Conservation (phyloP, 768 basidiomycete genomes). For the Termitomyces sp. region DNA sequence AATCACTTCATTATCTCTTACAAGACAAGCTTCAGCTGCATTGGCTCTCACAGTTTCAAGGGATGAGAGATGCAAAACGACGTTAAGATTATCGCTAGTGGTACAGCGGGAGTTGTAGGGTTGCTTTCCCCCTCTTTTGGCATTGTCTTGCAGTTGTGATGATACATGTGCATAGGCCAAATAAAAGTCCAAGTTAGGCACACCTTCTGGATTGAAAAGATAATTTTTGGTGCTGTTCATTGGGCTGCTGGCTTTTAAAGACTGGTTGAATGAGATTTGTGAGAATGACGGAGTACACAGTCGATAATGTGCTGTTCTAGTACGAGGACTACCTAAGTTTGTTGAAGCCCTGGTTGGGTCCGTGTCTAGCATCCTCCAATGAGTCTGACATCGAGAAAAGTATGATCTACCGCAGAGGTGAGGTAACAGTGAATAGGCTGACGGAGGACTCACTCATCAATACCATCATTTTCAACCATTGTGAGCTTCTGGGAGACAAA, state of each 20-base stretch:
- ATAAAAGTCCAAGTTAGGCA: not conserved
- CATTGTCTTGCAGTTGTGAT: not conserved
- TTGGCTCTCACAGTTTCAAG: conserved; percentile 34
- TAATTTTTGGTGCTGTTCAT: not conserved
- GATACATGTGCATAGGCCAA: not conserved
- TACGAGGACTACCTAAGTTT: not conserved
- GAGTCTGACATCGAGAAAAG: conserved; percentile 5
- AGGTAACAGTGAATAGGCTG: not conserved
- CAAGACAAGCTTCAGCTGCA: conserved; percentile 26
- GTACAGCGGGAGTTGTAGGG: not conserved
- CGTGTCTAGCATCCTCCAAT: not conserved
- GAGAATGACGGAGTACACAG: conserved; percentile 10
- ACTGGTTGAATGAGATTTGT: not conserved
- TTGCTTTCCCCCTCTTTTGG: not conserved
- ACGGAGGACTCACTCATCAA: not conserved
- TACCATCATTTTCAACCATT: not conserved
- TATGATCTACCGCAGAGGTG: conserved; percentile 2
- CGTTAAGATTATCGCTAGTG: not conserved
- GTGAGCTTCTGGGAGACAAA: not conserved
- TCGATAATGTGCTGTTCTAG: not conserved
- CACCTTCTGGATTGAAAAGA: not conserved
- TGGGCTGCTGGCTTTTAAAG: not conserved
- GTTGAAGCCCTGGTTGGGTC: not conserved
- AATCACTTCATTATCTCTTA: conserved; percentile 17
- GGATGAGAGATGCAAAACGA: conserved; percentile 15